phyloP scores from a whole-genome alignment of 306 rosid genomes.

The Corylus avellana region DNA sequence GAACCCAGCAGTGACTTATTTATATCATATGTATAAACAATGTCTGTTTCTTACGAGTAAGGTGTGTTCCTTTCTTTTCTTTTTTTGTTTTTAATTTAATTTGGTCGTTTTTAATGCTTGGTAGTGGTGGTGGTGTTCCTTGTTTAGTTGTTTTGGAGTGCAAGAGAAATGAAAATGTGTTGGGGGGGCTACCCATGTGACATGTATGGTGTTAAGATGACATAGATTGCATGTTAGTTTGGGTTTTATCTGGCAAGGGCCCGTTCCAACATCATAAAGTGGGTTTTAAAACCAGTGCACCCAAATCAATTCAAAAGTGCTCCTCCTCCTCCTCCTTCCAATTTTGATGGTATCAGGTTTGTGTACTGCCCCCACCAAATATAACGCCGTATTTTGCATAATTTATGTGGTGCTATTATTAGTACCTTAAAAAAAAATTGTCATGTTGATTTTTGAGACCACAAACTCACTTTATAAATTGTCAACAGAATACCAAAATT shows the following conservation, averaged over 20 bases:
- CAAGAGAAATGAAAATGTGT: constrained; percentile 39
- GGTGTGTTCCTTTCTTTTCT: background rate
- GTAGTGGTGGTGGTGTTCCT: constrained; percentile 36
- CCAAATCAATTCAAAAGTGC: constrained; percentile 27
- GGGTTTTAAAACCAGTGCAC: constrained; percentile 34
- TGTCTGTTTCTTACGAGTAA: too few species aligned
- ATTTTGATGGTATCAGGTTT: background rate
- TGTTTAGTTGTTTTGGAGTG: constrained; percentile 57
- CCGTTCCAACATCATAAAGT: constrained; percentile 31
- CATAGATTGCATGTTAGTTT: constrained; percentile 59
- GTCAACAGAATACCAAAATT: too few species aligned
- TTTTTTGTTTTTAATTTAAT: too few species aligned
- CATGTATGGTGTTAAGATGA: constrained; percentile 56
- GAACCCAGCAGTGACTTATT: too few species aligned
- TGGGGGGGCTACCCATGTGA: constrained; percentile 72
- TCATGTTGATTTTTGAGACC: too few species aligned
- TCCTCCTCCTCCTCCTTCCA: constrained; percentile 11
- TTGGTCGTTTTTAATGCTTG: background rate
- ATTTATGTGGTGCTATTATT: too few species aligned
- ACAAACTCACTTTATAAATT: too few species aligned
- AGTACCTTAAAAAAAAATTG: too few species aligned
- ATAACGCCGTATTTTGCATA: too few species aligned
- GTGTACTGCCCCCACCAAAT: too few species aligned
- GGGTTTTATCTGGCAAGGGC: constrained; percentile 52
- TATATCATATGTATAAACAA: too few species aligned